phyloP scores from a whole-genome alignment of 306 rosid species.

The Sphenostylis stenocarpa region DNA sequence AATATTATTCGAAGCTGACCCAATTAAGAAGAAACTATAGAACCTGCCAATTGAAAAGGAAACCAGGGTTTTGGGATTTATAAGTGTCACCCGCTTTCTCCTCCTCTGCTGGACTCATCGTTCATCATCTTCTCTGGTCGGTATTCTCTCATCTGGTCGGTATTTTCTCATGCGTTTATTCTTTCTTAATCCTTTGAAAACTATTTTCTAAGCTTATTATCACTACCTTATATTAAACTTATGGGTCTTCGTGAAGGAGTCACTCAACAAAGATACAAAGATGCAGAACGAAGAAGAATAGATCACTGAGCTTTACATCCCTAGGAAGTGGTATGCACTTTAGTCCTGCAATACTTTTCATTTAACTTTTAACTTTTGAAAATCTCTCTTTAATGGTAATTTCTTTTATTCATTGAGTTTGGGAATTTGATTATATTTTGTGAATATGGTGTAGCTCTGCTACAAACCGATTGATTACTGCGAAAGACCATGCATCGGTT shows the following conservation, averaged over 20 bases:
- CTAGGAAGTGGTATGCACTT: slow-evolving; percentile 47
- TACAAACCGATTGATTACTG: slow-evolving; percentile 71
- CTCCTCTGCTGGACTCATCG: background rate
- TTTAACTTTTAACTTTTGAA: background rate
- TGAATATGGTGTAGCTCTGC: slow-evolving; percentile 54
- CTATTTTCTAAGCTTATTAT: background rate
- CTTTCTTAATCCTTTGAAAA: background rate
- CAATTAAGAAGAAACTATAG: too few relatives aligned
- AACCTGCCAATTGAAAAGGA: background rate
- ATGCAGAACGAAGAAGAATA: slow-evolving; percentile 58
- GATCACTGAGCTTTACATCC: slow-evolving; percentile 53
- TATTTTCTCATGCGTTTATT: background rate
- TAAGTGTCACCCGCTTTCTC: background rate
- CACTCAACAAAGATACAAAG: slow-evolving; percentile 28
- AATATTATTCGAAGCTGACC: background rate
- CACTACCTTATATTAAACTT: background rate
- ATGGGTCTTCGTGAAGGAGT: background rate
- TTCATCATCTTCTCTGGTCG: slow-evolving; percentile 1
- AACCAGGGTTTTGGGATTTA: slow-evolving; percentile 7
- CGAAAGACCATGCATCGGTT: slow-evolving; percentile 82
- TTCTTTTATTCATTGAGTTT: background rate
- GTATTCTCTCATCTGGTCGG: background rate
- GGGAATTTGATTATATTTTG: background rate
- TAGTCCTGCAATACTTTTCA: background rate
- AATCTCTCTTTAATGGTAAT: background rate